These are phyloP conservation scores for Vicia faba DNA, from an alignment of 306 rosid species.

Conservation along the genomic window DNA sequence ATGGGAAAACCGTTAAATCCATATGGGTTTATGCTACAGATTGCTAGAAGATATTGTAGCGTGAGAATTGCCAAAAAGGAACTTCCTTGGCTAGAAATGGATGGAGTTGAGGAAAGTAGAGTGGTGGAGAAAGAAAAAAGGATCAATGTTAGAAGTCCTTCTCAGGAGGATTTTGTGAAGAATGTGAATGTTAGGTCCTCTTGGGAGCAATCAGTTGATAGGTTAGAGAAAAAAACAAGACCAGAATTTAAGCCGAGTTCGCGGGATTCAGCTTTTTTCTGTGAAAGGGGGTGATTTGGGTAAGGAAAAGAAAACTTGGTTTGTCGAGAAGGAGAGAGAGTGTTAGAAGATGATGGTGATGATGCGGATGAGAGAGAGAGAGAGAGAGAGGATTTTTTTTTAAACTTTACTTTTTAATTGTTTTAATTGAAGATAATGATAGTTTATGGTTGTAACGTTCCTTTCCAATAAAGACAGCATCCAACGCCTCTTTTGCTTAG, in stretches of 20 bases:
- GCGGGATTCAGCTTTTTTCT: constrained; percentile 23
- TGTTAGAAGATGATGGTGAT: constrained; percentile 31
- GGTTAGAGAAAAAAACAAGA: constrained; percentile 45
- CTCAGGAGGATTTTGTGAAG: constrained; percentile 43
- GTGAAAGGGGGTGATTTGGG: constrained; percentile 32
- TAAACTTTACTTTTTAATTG: too few relatives aligned
- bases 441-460: too few relatives aligned
- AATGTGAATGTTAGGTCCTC: constrained; percentile 48
- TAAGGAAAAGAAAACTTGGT: constrained; percentile 40
- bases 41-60: constrained; percentile 42
- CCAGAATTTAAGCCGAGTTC: constrained; percentile 42
- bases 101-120: constrained; percentile 38
- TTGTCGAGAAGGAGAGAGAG: constrained; percentile 42
- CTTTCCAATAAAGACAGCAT: too few relatives aligned
- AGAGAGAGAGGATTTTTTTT: too few relatives aligned
- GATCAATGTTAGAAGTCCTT: constrained; percentile 36
- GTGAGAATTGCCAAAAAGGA: constrained; percentile 45
- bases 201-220: constrained; percentile 58
- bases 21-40: constrained; percentile 42
- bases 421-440: too few relatives aligned
- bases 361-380: too few relatives aligned
- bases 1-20: constrained; percentile 19
- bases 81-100: constrained; percentile 74
- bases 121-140: constrained; percentile 19
- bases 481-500: too few relatives aligned